Percentiles rank a stretch among this genome's conserved stretches.
Conservation (phyloP, 2,329 filamentous ascomycete genomes). For the Aspergillus ochraceus region DNA sequence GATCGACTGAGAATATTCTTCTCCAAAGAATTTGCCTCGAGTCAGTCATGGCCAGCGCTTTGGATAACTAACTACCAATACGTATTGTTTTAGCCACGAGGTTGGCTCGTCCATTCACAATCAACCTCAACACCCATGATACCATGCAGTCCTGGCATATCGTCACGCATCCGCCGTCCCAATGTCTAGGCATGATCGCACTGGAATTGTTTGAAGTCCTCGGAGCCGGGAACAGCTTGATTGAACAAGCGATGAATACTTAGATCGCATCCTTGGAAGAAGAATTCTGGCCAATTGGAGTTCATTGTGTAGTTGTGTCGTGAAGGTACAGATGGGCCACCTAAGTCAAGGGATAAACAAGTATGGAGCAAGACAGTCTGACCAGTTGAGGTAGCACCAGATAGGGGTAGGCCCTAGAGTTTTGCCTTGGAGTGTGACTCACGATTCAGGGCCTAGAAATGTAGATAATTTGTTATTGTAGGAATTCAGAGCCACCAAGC, state of each 20-base stretch:
- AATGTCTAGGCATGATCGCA: conserved; percentile 3
- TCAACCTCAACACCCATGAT: conserved; percentile 5
- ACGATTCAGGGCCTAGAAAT: too few species aligned
- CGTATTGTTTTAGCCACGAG: conserved; percentile 8
- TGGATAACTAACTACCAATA: not conserved
- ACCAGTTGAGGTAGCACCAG: too few species aligned
- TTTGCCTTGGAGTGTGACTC: too few species aligned
- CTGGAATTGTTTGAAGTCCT: conserved; percentile 3
- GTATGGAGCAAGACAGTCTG: not conserved
- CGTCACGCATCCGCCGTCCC: conserved; percentile 4
- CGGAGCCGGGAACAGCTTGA: not conserved
- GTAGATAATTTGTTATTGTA: too few species aligned
- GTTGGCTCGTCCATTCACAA: not conserved
- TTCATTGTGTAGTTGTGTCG: not conserved
- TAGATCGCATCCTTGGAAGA: not conserved
- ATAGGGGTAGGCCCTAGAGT: too few species aligned
- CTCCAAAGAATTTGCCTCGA: not conserved
- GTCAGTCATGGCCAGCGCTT: not conserved
- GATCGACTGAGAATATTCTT: conserved; percentile 3
- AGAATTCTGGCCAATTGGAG: not conserved
- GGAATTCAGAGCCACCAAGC: too few species aligned
- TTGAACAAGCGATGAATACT: not conserved
- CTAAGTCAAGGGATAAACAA: not conserved
- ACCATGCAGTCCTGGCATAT: conserved; percentile 5
- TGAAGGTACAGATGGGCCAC: not conserved